Conservation (phyloP, 148 eudicot species). For the Spergularia bocconei region DNA sequence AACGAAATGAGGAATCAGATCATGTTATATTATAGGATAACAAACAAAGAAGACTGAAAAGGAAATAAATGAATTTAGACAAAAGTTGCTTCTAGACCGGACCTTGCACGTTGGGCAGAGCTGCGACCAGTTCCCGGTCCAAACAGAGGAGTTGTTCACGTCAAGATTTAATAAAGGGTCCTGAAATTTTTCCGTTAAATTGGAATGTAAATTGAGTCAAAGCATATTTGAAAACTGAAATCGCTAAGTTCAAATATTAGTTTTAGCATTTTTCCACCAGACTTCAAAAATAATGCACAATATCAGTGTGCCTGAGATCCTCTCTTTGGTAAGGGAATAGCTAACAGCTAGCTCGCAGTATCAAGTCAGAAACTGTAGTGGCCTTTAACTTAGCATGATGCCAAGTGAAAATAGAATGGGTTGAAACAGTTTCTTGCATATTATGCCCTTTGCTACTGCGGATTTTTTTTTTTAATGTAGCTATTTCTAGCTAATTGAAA, state of each 20-base stretch:
- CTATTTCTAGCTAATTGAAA: too few species aligned
- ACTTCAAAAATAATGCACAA: background rate
- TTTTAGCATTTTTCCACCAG: background rate
- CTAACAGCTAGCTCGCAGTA: background rate
- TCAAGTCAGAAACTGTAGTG: too few species aligned
- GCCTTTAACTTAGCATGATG: background rate
- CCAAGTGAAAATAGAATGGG: background rate
- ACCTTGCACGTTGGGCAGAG: slow-evolving; percentile 99
- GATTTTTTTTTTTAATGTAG: too few species aligned
- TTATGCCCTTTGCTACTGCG: too few species aligned
- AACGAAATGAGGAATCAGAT: background rate
- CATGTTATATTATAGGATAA: background rate
- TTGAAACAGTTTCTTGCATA: too few species aligned
- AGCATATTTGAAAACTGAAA: too few species aligned
- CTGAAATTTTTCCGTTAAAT: slow-evolving; percentile 33
- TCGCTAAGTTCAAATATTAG: too few species aligned
- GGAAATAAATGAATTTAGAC: background rate
- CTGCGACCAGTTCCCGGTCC: slow-evolving; percentile 96
- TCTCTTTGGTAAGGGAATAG: background rate
- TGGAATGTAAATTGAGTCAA: background rate
- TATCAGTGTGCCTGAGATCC: background rate
- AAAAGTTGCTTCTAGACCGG: slow-evolving; percentile 1
- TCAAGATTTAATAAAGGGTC: slow-evolving; percentile 75
- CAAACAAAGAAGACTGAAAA: slow-evolving; percentile 26
- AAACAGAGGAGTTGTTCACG: slow-evolving; percentile 59